phyloP scores from a whole-genome alignment of 1,284 basidiomycete species.

The Trametes pubescens region DNA sequence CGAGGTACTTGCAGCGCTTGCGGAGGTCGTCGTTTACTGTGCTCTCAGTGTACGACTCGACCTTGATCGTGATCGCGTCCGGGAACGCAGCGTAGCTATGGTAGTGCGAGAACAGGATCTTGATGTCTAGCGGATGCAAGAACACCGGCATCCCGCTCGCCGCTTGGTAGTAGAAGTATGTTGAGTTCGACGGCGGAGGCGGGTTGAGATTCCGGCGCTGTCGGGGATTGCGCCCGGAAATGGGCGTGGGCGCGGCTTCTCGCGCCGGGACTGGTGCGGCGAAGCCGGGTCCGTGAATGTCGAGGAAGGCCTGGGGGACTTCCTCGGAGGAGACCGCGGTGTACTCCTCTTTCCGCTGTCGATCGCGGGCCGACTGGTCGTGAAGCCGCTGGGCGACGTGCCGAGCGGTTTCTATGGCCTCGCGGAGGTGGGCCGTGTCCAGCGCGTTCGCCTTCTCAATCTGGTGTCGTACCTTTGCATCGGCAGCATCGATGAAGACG shows the following conservation, averaged over 20 bases:
- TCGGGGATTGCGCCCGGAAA: constrained; percentile 50
- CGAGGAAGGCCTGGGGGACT: constrained; percentile 64
- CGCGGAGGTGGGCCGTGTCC: constrained; percentile 67
- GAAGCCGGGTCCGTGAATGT: constrained; percentile 43
- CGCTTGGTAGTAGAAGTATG: constrained; percentile 97
- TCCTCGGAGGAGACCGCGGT: constrained; percentile 36
- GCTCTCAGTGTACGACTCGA: constrained; percentile 81
- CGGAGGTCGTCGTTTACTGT: constrained; percentile 92
- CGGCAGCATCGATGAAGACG: constrained; percentile 84
- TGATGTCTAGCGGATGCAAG: constrained; percentile 95
- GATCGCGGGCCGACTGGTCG: constrained; percentile 46
- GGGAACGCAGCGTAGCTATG: constrained; percentile 88
- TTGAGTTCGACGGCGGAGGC: constrained; percentile 80
- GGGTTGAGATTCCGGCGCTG: constrained; percentile 82
- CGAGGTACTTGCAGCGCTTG: constrained; percentile 95
- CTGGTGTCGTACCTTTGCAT: constrained; percentile 78
- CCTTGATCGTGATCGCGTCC: constrained; percentile 78
- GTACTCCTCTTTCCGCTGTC: constrained; percentile 49
- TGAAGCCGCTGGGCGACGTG: constrained; percentile 68
- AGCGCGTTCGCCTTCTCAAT: constrained; percentile 80
- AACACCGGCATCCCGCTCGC: constrained; percentile 92
- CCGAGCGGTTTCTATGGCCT: constrained; percentile 66
- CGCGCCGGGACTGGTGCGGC: constrained; percentile 38
- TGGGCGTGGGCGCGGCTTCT: constrained; percentile 42
- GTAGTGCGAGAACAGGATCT: constrained; percentile 89